phyloP scores from a whole-genome alignment of 805 yeast genomes.

The Candida berthetii region DNA sequence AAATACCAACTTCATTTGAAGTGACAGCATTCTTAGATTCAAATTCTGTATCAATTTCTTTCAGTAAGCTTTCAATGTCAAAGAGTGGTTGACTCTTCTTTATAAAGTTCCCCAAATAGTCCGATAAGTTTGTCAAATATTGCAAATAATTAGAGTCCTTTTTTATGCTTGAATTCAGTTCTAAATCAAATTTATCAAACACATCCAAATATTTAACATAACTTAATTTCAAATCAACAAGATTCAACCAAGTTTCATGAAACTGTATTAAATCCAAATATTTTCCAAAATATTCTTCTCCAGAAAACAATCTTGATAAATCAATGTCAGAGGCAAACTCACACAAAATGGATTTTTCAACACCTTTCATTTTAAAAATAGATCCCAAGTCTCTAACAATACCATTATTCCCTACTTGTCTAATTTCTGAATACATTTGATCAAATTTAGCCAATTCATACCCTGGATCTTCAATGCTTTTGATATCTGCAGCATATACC shows the following conservation, averaged over 20 bases:
- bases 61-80: conserved; percentile 26
- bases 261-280: conserved; percentile 48
- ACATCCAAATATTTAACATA: conserved; percentile 46
- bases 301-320: conserved; percentile 44
- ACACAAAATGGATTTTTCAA: conserved; percentile 33
- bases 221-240: conserved; percentile 28
- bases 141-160: conserved; percentile 29
- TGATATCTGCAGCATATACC: background rate
- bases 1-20: conserved; percentile 26
- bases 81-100: conserved; percentile 42
- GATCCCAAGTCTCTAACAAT: conserved; percentile 18
- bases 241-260: conserved; percentile 49
- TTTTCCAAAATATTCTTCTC: conserved; percentile 60
- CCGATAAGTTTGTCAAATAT: conserved; percentile 39
- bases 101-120: conserved; percentile 46
- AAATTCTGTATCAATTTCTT: conserved; percentile 10
- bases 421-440: conserved; percentile 23
- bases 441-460: conserved; percentile 32
- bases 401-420: conserved; percentile 22
- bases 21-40: conserved; percentile 5
- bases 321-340: conserved; percentile 42
- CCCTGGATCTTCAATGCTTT: conserved; percentile 17
- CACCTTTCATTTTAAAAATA: conserved; percentile 11
- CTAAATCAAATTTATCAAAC: conserved; percentile 34
- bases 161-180: conserved; percentile 15